Percentiles rank a stretch among this genome's conserved stretches.
Evolutionary conservation across 768 basidiomycete genomes (phyloP).

Genomic region (Zangia roseola): DNA sequence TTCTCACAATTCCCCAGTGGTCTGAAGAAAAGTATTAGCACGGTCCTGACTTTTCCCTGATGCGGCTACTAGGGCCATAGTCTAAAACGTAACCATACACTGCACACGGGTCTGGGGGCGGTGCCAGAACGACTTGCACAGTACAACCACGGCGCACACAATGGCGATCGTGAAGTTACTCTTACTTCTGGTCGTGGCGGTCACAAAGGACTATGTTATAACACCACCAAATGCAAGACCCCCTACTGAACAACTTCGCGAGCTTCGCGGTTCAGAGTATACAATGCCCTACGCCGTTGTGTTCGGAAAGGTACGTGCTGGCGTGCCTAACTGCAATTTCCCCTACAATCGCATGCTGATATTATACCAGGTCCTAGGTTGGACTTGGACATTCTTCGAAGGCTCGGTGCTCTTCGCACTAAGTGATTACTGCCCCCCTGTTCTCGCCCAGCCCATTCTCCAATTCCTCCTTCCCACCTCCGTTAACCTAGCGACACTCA

Average conservation of each 20-base stretch:
- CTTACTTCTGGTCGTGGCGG: neutral
- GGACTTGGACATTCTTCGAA: slow-evolving; percentile 12
- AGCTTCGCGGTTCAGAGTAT: neutral
- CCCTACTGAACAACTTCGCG: slow-evolving; percentile 3
- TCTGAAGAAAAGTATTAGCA: no score
- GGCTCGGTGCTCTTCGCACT: neutral
- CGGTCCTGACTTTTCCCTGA: no score
- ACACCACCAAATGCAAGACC: slow-evolving; percentile 21
- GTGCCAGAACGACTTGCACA: no score
- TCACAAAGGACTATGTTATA: neutral
- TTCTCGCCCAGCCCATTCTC: slow-evolving; percentile 3
- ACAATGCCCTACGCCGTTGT: neutral
- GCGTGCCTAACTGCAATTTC: no score
- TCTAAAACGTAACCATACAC: no score
- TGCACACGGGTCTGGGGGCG: no score
- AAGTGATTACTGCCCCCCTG: slow-evolving; percentile 1
- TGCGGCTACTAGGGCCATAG: no score
- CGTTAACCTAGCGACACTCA: slow-evolving; percentile 5
- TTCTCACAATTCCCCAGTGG: no score
- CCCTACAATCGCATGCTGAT: neutral
- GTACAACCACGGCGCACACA: neutral
- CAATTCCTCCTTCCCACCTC: neutral
- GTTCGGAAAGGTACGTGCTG: neutral
- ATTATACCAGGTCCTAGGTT: neutral
- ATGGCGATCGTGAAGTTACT: slow-evolving; percentile 10